Percentiles rank a stretch among this genome's conserved stretches.
Conservation (phyloP, 768 basidiomycete genomes). For the Dentipellis sp. region DNA sequence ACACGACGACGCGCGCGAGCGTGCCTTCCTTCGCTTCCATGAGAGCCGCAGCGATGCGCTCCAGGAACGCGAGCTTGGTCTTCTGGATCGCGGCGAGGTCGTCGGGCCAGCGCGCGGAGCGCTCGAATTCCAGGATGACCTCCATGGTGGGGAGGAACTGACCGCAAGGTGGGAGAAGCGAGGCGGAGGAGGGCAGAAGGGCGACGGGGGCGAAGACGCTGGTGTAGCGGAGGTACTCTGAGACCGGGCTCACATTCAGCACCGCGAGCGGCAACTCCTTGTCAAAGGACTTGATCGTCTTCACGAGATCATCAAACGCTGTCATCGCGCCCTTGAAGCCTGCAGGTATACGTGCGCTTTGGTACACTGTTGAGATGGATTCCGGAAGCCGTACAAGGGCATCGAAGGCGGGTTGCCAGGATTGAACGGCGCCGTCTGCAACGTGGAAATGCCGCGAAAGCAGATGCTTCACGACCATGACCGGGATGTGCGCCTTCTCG, state of each 20-base stretch:
- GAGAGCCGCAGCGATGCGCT: constrained; percentile 62
- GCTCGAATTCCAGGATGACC: constrained; percentile 82
- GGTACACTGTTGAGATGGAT: constrained; percentile 33
- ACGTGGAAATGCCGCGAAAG: constrained; percentile 74
- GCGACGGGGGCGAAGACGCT: constrained; percentile 77
- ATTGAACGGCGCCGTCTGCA: constrained; percentile 35
- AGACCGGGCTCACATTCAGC: constrained; percentile 64
- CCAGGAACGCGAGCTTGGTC: constrained; percentile 88
- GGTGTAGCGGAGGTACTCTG: constrained; percentile 75
- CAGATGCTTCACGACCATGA: constrained; percentile 64
- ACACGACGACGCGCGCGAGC: constrained; percentile 49
- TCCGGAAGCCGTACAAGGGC: constrained; percentile 49
- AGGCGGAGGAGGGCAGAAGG: constrained; percentile 41
- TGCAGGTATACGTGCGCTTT: constrained; percentile 25
- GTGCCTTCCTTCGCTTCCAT: constrained; percentile 43
- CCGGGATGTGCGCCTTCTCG: constrained; percentile 71
- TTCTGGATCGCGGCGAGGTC: constrained; percentile 88
- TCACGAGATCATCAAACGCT: constrained; percentile 76
- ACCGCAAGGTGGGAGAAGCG: constrained; percentile 47
- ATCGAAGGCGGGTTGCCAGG: constrained; percentile 55
- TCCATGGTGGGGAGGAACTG: constrained; percentile 64
- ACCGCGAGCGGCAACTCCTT: constrained; percentile 69
- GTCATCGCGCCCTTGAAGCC: constrained; percentile 68
- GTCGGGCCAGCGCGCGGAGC: constrained; percentile 90
- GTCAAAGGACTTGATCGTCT: constrained; percentile 64